phyloP scores from a whole-genome alignment of 129 eudicot genomes.

The Deinandra increscens region DNA sequence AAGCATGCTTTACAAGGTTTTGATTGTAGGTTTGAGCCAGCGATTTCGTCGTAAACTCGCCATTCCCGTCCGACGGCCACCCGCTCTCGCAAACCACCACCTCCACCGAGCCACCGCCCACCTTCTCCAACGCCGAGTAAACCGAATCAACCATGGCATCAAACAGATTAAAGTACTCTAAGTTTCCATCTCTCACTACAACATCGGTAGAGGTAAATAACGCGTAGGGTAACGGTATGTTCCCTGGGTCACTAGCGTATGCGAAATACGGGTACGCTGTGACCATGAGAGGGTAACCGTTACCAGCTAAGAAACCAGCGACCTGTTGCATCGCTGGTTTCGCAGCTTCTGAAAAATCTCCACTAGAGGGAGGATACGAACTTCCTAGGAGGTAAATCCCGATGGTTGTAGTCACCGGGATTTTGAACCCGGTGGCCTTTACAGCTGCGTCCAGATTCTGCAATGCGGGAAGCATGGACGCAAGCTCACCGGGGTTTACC shows the following conservation, averaged over 20 bases:
- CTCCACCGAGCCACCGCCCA: constrained; percentile 26
- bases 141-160: constrained; percentile 46
- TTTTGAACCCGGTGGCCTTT: constrained; percentile 8
- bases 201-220: constrained; percentile 32
- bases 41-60: constrained; percentile 17
- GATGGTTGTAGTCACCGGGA: constrained; percentile 35
- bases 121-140: constrained; percentile 41
- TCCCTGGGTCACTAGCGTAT: constrained; percentile 19
- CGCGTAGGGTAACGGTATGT: constrained; percentile 20
- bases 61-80: constrained; percentile 47
- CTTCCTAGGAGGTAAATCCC: constrained; percentile 18
- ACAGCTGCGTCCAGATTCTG: constrained; percentile 31
- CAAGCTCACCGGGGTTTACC: constrained; percentile 31
- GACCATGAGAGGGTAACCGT: constrained; percentile 34
- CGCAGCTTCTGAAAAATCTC: constrained; percentile 7
- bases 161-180: constrained; percentile 39
- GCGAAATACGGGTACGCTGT: constrained; percentile 46
- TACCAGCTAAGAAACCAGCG: constrained; percentile 13
- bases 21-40: constrained; percentile 35
- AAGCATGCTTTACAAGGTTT: constrained; percentile 33
- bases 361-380: constrained; percentile 44
- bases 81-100: constrained; percentile 48
- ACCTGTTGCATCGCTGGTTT: constrained; percentile 21
- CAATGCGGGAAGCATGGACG: constrained; percentile 29
- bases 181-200: constrained; percentile 34